phyloP scores from a whole-genome alignment of 2,329 filamentous ascomycete species.

The Rhinocladiella similis region DNA sequence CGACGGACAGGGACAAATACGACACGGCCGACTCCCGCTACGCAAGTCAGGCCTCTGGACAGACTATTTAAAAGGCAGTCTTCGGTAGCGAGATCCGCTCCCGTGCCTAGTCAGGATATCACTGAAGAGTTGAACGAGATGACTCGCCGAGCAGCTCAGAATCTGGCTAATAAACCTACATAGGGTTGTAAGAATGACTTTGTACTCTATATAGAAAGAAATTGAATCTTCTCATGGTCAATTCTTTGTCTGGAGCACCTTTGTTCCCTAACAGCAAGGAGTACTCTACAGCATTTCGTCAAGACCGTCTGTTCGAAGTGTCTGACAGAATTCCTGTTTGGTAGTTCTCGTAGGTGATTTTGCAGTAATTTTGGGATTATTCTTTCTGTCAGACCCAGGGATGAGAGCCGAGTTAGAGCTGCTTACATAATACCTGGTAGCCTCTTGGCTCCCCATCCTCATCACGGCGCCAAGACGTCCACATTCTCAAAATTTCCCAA shows the following conservation, averaged over 20 bases:
- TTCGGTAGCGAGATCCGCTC: slow-evolving; percentile 1
- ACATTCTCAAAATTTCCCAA: too few relatives aligned
- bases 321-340: too few relatives aligned
- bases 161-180: slow-evolving; percentile 1
- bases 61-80: not conserved
- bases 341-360: too few relatives aligned
- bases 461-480: too few relatives aligned
- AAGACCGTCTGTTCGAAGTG: too few relatives aligned
- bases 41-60: slow-evolving; percentile 13
- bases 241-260: not conserved
- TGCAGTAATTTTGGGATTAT: too few relatives aligned
- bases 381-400: too few relatives aligned
- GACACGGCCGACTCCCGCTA: not conserved
- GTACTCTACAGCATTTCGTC: too few relatives aligned
- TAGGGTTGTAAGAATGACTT: slow-evolving; percentile 15
- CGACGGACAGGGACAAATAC: not conserved
- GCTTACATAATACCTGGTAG: not conserved
- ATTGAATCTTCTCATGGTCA: slow-evolving; percentile 1
- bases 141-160: slow-evolving; percentile 4
- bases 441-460: not conserved
- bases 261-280: too few relatives aligned
- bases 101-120: slow-evolving; percentile 17
- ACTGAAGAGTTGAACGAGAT: slow-evolving; percentile 14
- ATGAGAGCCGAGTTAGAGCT: too few relatives aligned
- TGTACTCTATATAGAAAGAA: slow-evolving; percentile 13